A percentile compares a stretch with the other conserved stretches of the same genome.
These are phyloP conservation scores for Tulasnella calospora DNA, from an alignment of 768 basidiomycete genomes.

Conservation along the genomic window DNA sequence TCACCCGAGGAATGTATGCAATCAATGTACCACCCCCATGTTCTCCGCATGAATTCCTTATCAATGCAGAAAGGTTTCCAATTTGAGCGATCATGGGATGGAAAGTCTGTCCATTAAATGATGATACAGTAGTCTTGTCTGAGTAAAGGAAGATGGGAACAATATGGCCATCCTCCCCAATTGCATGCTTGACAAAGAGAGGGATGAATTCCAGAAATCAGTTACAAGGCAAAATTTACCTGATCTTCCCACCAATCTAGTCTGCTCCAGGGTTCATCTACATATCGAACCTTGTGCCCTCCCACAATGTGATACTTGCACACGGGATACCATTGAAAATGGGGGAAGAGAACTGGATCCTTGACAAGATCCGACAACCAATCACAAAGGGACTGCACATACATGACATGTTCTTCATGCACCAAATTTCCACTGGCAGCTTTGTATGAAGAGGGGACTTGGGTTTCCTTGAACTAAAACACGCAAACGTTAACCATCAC, in stretches of 20 bases:
- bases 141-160: background rate
- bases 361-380: background rate
- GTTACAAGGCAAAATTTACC: no score
- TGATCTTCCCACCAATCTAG: background rate
- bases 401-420: background rate
- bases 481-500: background rate
- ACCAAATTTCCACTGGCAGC: background rate
- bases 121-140: background rate
- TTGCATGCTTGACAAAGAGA: no score
- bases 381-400: background rate
- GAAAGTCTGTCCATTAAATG: background rate
- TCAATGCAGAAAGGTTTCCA: background rate
- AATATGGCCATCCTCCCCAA: background rate
- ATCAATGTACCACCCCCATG: conserved; percentile 9
- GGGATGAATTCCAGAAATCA: no score
- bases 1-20: background rate
- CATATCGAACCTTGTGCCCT: background rate
- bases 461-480: background rate
- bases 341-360: background rate
- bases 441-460: background rate
- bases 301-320: background rate
- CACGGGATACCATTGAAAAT: background rate
- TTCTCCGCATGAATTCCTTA: background rate
- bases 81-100: background rate
- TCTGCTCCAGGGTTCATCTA: background rate